Conservation (phyloP, 2,329 filamentous ascomycete genomes). For the Arachnomyces sp. region DNA sequence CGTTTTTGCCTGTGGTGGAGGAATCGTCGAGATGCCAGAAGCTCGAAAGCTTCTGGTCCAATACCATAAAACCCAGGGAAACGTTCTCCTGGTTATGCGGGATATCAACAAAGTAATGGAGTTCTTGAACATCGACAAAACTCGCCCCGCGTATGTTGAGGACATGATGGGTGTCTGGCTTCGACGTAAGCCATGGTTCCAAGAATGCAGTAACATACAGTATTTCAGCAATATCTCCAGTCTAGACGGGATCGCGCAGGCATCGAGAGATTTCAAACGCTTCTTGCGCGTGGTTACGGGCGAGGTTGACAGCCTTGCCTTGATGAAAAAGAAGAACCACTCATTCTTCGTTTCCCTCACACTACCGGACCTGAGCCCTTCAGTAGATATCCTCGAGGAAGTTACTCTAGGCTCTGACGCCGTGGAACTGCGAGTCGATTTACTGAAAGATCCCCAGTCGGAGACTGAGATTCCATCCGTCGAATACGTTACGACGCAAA, state of each 20-base stretch:
- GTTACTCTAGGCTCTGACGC: slow-evolving; percentile 82
- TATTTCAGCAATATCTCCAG: slow-evolving; percentile 71
- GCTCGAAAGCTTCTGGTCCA: slow-evolving; percentile 66
- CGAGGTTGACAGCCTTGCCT: slow-evolving; percentile 44
- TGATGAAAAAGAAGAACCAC: slow-evolving; percentile 56
- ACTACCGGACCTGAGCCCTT: slow-evolving; percentile 60
- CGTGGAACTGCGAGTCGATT: slow-evolving; percentile 86
- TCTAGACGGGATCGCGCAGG: slow-evolving; percentile 41
- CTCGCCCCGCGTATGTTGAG: slow-evolving; percentile 82
- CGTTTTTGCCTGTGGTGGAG: slow-evolving; percentile 89
- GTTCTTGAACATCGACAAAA: slow-evolving; percentile 82
- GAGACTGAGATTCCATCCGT: slow-evolving; percentile 50
- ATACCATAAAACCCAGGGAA: slow-evolving; percentile 67
- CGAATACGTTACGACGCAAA: slow-evolving; percentile 73
- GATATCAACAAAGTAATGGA: slow-evolving; percentile 82
- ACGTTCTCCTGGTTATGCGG: slow-evolving; percentile 78
- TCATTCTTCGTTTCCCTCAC: slow-evolving; percentile 94
- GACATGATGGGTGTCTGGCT: slow-evolving; percentile 88
- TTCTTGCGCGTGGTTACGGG: slow-evolving; percentile 66
- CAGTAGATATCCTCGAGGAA: slow-evolving; percentile 56
- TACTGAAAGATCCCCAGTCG: slow-evolving; percentile 64
- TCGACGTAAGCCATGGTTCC: slow-evolving; percentile 79
- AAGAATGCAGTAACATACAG: slow-evolving; percentile 86
- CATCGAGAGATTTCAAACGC: slow-evolving; percentile 61
- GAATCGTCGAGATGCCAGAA: slow-evolving; percentile 77